Base-by-base conservation (phyloP, 2,329 filamentous ascomycete species). In the Claviceps africana region DNA sequence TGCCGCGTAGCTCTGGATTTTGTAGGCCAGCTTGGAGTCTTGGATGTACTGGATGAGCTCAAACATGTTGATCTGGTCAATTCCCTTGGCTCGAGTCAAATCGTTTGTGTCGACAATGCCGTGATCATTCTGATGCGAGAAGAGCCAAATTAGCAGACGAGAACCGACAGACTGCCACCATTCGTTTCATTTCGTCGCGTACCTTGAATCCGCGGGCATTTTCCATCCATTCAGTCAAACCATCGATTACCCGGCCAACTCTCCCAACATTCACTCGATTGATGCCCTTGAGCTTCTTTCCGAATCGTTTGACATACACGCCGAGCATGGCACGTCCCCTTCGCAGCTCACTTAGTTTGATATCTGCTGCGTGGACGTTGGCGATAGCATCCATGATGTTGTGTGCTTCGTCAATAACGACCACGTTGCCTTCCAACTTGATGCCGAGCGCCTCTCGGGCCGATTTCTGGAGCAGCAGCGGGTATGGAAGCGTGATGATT, bases 371-470 rank as follows among this genome's bases (percentile, higher is more conserved):
- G 64, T 96, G 83, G 35, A 95, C 93, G 46, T 83, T 85, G 17
- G 88, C 80, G 46, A 98, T 88, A 0, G 91, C 89, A 65, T 96
- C 90, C 85, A 96, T 95, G 50, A 98, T 79, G 62, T 98, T 98
- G 65, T 98, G 93, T 0, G 93, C 93, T 71, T 98, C 93, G 59
- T 98, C 93, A 47, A 98, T 87, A 28, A 98, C 86, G n/a, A 98
- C 82, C 0, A 98, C 75, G 61, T 95, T 93, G 5, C 83, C 82
- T 60, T 94, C 89, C 9, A 98, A 69, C 25, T 85, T 91, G 44
- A 98, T 82, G 0, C 86, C 85, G 0, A 98, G 74, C 0, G 93
- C 89, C 55, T 97, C 90, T 48, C 93, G 77, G 0, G 93, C 90
- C 4, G 82, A 86, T 60, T 83, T 86, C 62, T 97, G 93, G 3